These are phyloP conservation scores for Magnaporthiopsis rhizophila DNA, from an alignment of 2,329 filamentous ascomycete species.

Conservation along the genomic window DNA sequence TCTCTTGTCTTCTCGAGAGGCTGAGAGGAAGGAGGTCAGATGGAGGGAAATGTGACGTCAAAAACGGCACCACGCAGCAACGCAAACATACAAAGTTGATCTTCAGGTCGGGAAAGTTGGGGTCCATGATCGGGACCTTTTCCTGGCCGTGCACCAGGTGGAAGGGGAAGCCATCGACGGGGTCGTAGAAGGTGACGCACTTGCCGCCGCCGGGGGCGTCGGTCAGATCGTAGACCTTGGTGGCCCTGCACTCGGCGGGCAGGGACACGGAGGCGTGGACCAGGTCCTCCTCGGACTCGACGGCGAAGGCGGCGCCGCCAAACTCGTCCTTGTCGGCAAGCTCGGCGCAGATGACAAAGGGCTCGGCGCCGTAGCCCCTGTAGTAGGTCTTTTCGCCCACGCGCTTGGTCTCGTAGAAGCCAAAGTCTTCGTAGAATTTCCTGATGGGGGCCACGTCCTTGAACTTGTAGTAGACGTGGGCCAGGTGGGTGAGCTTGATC, in stretches of 20 bases:
- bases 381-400: conserved; percentile 43
- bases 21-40: conserved; percentile 22
- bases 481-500: conserved; percentile 29
- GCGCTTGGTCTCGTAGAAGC: conserved; percentile 31
- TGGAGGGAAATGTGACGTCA: too few relatives aligned
- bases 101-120: conserved; percentile 31
- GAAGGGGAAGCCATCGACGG: conserved; percentile 48
- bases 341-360: conserved; percentile 49
- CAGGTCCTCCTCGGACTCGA: conserved; percentile 48
- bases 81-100: conserved; percentile 39
- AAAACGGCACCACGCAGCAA: too few relatives aligned
- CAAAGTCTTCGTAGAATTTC: conserved; percentile 39
- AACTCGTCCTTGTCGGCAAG: conserved; percentile 41
- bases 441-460: conserved; percentile 31
- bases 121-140: conserved; percentile 28
- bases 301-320: conserved; percentile 49
- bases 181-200: conserved; percentile 42
- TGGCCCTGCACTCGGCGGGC: conserved; percentile 37
- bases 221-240: conserved; percentile 36
- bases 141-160: conserved; percentile 49
- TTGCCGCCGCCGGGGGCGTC: conserved; percentile 48
- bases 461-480: conserved; percentile 42
- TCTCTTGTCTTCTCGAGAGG: conserved; percentile 43
- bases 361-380: conserved; percentile 52
- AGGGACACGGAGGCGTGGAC: conserved; percentile 38